Evolutionary conservation across 73 alveolate species (phyloP).

Genomic region (Paramecium primaurelia): DNA sequence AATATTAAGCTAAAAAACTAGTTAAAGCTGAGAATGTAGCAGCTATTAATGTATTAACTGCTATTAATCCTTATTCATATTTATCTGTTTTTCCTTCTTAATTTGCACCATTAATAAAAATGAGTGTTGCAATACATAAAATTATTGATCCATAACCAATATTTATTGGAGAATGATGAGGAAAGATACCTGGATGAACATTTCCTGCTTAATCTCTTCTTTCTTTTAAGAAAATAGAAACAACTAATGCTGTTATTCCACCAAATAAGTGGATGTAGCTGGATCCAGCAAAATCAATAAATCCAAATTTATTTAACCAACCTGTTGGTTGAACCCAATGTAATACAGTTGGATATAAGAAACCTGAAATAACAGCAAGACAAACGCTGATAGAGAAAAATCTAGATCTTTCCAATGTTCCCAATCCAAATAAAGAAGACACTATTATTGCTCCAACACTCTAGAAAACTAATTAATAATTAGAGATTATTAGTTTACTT

Average conservation of each 20-base stretch:
- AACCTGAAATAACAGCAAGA: slow-evolving; percentile 57
- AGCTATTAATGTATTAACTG: background rate
- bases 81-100: background rate
- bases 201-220: slow-evolving; percentile 63
- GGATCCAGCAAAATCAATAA: slow-evolving; percentile 69
- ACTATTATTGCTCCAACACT: slow-evolving; percentile 58
- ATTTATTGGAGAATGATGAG: slow-evolving; percentile 17
- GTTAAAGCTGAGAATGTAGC: background rate
- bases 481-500: slow-evolving; percentile 13
- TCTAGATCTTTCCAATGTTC: slow-evolving; percentile 65
- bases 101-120: background rate
- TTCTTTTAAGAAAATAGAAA: slow-evolving; percentile 45
- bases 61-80: background rate
- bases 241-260: slow-evolving; percentile 68
- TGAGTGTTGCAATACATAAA: background rate
- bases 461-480: slow-evolving; percentile 44
- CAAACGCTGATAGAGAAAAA: slow-evolving; percentile 60
- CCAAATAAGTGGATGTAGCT: slow-evolving; percentile 69
- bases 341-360: slow-evolving; percentile 64
- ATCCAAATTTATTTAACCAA: slow-evolving; percentile 60
- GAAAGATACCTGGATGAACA: slow-evolving; percentile 58
- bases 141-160: slow-evolving; percentile 28
- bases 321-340: slow-evolving; percentile 68
- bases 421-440: slow-evolving; percentile 64
- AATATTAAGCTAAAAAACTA: background rate